Conservation (phyloP, 805 yeast species). For the Deakozyma indianensis region DNA sequence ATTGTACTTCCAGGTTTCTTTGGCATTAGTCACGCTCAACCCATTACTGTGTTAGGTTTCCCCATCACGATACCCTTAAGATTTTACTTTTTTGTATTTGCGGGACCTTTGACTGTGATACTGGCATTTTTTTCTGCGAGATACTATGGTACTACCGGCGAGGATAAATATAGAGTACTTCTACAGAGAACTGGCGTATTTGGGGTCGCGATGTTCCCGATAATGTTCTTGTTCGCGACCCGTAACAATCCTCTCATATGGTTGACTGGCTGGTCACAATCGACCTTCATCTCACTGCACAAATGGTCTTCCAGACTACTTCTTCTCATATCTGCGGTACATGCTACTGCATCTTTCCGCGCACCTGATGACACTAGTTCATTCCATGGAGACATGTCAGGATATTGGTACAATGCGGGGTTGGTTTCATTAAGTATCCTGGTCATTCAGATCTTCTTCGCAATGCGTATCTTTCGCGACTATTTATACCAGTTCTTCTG, state of each 20-base stretch:
- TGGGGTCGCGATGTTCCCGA: constrained; percentile 24
- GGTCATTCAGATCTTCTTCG: background rate
- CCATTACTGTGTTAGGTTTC: background rate
- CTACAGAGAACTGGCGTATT: background rate
- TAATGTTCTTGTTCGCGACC: constrained; percentile 42
- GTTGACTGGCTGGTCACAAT: constrained; percentile 35
- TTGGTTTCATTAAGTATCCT: background rate
- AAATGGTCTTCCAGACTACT: constrained; percentile 41
- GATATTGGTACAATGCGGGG: constrained; percentile 1
- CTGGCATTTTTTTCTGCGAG: background rate
- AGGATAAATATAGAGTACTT: background rate
- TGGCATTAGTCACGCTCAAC: background rate
- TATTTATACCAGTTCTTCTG: background rate
- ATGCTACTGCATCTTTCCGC: constrained; percentile 26
- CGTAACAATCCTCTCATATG: constrained; percentile 44
- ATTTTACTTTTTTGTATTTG: background rate
- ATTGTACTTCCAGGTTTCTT: background rate
- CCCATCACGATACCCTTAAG: background rate
- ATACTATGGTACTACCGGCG: background rate
- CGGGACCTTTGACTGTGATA: background rate
- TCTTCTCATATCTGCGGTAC: constrained; percentile 32
- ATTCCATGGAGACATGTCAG: background rate
- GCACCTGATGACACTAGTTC: background rate
- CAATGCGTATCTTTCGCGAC: background rate
- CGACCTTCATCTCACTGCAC: constrained; percentile 39